Base-by-base conservation (phyloP, 345 rosid species). In the Syzygium jambos region DNA sequence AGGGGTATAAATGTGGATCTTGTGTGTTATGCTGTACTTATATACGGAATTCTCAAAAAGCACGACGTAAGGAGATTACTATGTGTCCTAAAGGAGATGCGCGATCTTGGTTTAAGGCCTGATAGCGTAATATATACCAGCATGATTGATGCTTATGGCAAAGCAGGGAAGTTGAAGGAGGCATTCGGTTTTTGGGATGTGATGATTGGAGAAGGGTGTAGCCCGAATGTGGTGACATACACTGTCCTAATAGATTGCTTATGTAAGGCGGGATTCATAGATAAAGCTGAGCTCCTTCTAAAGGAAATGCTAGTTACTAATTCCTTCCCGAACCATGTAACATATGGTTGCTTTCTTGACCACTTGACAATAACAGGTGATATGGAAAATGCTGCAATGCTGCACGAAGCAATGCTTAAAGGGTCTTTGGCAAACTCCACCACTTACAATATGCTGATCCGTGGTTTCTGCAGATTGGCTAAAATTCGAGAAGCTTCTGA, bases 1-100 rank as follows among this genome's bases (percentile, higher is more conserved):
- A 91, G 97, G 92, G 98, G 98, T 41, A 89, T 96, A 73, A 89
- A 94, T 91, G 89, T 98, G 94, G 99, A 98, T 92, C 93, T 95
- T 21, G 95, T 95, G 61, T 95, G 98, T 89, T 98, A 94, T 87
- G 92, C 94, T 85, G 91, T 96, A 85, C 99, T 98, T 87, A 90
- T 98, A 78, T 93, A 95, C 88, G 99, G 98, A 89, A 90, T 94
- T 90, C 93, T 95, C 63, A 93, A 91, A 89, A 91, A 88, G 27
- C 93, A 91, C 25, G 96, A 95, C 86, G 90, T 89, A 59, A 91
- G 86, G 89, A 88, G 91, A 63, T 92, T 92, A 68, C 86, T 91
- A 82, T 89, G 85, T 86, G 92, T 96, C 65, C 85, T 98, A 87
- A 94, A 95, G 89, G 95, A 95, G 89, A 94, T 98, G 98, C 91